A percentile compares a stretch with the other conserved stretches of the same genome.
Conservation (phyloP, 257 asterid genomes). For the Buddleja alternifolia region DNA sequence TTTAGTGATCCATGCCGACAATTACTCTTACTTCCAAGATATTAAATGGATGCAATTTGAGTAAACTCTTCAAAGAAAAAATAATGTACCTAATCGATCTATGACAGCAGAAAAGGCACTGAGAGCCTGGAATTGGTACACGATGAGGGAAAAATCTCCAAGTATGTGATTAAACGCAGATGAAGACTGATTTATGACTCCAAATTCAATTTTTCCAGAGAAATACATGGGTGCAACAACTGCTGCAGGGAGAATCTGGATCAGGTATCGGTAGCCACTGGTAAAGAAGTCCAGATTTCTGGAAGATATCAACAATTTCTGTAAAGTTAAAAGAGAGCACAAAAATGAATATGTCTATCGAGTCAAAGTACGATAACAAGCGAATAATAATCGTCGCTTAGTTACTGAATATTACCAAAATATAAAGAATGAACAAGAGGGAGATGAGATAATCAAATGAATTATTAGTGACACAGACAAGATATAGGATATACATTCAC, state of each 20-base stretch:
- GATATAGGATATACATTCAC: conserved; percentile 12
- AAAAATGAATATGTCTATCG: conserved; percentile 16
- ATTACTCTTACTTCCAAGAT: conserved; percentile 19
- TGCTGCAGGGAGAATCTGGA: conserved; percentile 96
- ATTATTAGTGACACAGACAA: conserved; percentile 1
- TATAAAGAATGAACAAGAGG: background rate
- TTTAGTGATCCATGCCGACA: background rate
- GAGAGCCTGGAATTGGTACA: conserved; percentile 87
- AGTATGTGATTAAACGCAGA: conserved; percentile 94
- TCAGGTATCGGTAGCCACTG: conserved; percentile 84
- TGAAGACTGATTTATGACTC: conserved; percentile 86
- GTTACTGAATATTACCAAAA: conserved; percentile 6
- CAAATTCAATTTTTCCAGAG: conserved; percentile 95
- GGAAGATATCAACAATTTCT: conserved; percentile 87
- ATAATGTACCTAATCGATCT: conserved; percentile 70
- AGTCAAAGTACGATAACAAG: background rate
- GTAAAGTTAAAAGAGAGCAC: conserved; percentile 46
- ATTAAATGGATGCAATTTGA: background rate
- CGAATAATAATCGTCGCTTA: conserved; percentile 6
- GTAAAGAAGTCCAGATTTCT: conserved; percentile 96
- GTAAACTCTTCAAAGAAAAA: conserved; percentile 24
- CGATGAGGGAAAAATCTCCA: conserved; percentile 85
- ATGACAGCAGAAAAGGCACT: conserved; percentile 96
- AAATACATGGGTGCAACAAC: conserved; percentile 97
- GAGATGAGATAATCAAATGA: conserved; percentile 15